Base-by-base conservation (phyloP, 2,329 filamentous ascomycete genomes). In the Diaporthe citriasiana region DNA sequence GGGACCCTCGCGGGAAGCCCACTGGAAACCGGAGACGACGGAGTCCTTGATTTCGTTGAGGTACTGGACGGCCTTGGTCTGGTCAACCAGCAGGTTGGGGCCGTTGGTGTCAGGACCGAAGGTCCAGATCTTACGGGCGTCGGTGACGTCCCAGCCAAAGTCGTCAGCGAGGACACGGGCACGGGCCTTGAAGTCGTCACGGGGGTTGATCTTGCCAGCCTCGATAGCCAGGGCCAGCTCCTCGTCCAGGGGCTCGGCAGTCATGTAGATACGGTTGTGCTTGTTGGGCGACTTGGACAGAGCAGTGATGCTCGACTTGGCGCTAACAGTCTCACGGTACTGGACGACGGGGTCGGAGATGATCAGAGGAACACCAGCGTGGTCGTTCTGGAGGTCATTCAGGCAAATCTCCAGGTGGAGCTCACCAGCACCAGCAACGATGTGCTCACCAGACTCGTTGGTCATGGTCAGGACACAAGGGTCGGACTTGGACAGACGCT, bases 31-130 rank as follows among this genome's bases (percentile, higher is more conserved):
- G 80, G 97, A 98, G 84, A 98, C 95, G 81, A 98, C 93, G 76
- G 96, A 98, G 85, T 99, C 97, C 94, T 99, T 99, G 93, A 99
- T 99, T 94, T 99, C 97, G 90, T 95, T 97, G 84, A 99, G 92
- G 93, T 98, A 99, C 91, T 99, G 97, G 79, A 99, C 97, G 81
- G 97, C 97, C 94, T 98, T 99, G 91, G 96, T 98, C 93, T 98
- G 97, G 89, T 99, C 97, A 84, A 99, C 93, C 81, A 99, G 90
- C 91, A 99, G 89, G 93, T 99, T 99, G 91, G 97, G 93, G 87
- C 97, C 97, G 83, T 90, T 97, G 85, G 95, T 97, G 87, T 99
- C 97, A 82, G 97, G 97, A 87, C 97, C 97, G 89, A 99, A 99
- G 86, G 94, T 97, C 97, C 97, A 99, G 87, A 99, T 99, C 95